Percentiles rank a stretch among this genome's conserved stretches.
phyloP scores from a whole-genome alignment of 2,329 filamentous ascomycete genomes.

The Orbilia brochopaga region DNA sequence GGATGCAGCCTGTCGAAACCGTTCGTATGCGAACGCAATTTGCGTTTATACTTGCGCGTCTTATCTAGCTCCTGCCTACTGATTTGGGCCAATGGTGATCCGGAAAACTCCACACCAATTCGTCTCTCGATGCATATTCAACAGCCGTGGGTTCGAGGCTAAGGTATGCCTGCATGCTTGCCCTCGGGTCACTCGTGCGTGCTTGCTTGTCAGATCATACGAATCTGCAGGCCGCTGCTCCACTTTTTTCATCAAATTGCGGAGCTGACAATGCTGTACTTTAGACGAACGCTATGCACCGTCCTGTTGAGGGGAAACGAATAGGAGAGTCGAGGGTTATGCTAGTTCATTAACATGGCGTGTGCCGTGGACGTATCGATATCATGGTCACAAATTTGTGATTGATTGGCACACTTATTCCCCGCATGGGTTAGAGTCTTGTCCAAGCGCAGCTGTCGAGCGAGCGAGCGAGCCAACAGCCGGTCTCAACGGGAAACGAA shows the following conservation, averaged over 20 bases:
- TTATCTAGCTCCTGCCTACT: conserved; percentile 15
- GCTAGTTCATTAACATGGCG: conserved; percentile 10
- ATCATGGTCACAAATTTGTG: conserved; percentile 25
- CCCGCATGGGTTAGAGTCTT: conserved; percentile 1
- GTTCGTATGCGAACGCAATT: conserved; percentile 49
- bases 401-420: conserved; percentile 5
- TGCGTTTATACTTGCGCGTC: conserved; percentile 24
- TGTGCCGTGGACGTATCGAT: conserved; percentile 32
- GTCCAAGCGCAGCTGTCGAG: not conserved
- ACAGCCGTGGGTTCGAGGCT: conserved; percentile 12
- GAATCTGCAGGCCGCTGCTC: conserved; percentile 31
- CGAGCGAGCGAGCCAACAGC: not conserved
- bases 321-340: conserved; percentile 13
- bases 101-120: conserved; percentile 51
- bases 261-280: conserved; percentile 2
- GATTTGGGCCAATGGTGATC: conserved; percentile 45
- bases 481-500: conserved; percentile 1
- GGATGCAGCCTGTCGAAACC: conserved; percentile 50
- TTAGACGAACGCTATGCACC: conserved; percentile 8
- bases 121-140: conserved; percentile 24
- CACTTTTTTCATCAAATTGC: conserved; percentile 23
- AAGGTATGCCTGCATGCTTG: conserved; percentile 22
- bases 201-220: conserved; percentile 14
- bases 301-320: conserved; percentile 13
- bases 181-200: not conserved